Evolutionary conservation across 2,329 filamentous ascomycete genomes (phyloP).

Genomic region (Fusarium secorum): DNA sequence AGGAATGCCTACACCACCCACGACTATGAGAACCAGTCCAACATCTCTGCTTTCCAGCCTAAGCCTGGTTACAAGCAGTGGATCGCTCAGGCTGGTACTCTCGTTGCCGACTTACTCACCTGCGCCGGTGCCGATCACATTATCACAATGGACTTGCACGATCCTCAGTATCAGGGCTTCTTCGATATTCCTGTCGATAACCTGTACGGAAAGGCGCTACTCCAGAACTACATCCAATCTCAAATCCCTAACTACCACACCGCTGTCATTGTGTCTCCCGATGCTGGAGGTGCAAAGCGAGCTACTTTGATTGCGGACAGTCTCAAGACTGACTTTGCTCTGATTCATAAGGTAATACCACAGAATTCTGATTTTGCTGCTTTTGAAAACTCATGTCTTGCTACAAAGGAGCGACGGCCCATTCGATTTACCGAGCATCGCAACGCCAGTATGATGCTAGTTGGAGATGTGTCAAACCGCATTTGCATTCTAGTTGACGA

Average conservation of each 20-base stretch:
- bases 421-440: conserved; percentile 88
- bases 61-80: conserved; percentile 97
- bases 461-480: conserved; percentile 82
- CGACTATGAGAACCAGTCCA: conserved; percentile 67
- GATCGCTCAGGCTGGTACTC: conserved; percentile 95
- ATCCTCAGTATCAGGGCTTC: conserved; percentile 97
- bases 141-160: conserved; percentile 97
- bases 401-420: conserved; percentile 79
- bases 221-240: conserved; percentile 76
- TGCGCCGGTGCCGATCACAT: conserved; percentile 96
- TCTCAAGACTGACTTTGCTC: conserved; percentile 91
- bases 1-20: conserved; percentile 66
- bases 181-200: conserved; percentile 99
- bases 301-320: conserved; percentile 95
- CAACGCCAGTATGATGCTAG: conserved; percentile 95
- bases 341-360: conserved; percentile 85
- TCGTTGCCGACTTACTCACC: conserved; percentile 92
- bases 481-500: conserved; percentile 94
- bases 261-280: conserved; percentile 92
- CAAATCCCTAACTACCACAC: conserved; percentile 85
- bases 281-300: conserved; percentile 95
- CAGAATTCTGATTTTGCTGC: conserved; percentile 33
- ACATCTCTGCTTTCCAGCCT: conserved; percentile 70
- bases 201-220: conserved; percentile 82
- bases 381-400: conserved; percentile 48